Evolutionary conservation across 1,284 basidiomycete genomes (phyloP).

Genomic region (Pseudozyma sp.): DNA sequence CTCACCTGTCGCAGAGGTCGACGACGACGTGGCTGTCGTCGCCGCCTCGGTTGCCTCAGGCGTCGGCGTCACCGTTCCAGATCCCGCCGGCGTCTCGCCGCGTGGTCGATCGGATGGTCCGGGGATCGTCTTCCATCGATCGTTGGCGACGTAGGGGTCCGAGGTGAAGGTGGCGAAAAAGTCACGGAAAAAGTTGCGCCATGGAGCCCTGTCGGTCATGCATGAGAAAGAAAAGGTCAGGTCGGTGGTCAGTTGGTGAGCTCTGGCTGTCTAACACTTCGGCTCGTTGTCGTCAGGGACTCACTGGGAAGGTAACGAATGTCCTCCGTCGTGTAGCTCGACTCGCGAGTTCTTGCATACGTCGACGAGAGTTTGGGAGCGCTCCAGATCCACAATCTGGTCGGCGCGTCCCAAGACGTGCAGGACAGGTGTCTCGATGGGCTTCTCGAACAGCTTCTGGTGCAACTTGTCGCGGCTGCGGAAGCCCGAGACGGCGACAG

Average conservation of each 20-base stretch:
- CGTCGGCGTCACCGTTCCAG: constrained; percentile 46
- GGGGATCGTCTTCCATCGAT: constrained; percentile 39
- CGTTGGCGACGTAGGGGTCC: constrained; percentile 44
- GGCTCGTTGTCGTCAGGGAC: not conserved
- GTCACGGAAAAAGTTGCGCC: constrained; percentile 66
- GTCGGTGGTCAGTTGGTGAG: not conserved
- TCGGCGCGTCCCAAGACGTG: constrained; percentile 57
- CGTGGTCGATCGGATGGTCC: constrained; percentile 48
- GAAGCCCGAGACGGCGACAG: constrained; percentile 65
- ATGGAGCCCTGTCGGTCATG: constrained; percentile 48
- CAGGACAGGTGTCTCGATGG: constrained; percentile 60
- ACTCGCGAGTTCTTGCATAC: constrained; percentile 57
- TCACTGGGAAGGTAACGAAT: constrained; percentile 63
- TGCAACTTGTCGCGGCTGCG: constrained; percentile 49
- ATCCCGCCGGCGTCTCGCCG: constrained; percentile 46
- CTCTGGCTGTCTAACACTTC: not conserved
- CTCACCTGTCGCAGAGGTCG: constrained; percentile 44
- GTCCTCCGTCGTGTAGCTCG: constrained; percentile 66
- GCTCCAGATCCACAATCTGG: constrained; percentile 55
- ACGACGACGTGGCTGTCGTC: constrained; percentile 1
- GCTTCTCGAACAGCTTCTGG: constrained; percentile 53
- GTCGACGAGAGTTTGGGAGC: constrained; percentile 58
- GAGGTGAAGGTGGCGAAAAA: constrained; percentile 54
- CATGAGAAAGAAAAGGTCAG: constrained; percentile 3
- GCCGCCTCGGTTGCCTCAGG: constrained; percentile 27